phyloP scores from a whole-genome alignment of 768 basidiomycete species.

The Agaricus sinodeliciosus region DNA sequence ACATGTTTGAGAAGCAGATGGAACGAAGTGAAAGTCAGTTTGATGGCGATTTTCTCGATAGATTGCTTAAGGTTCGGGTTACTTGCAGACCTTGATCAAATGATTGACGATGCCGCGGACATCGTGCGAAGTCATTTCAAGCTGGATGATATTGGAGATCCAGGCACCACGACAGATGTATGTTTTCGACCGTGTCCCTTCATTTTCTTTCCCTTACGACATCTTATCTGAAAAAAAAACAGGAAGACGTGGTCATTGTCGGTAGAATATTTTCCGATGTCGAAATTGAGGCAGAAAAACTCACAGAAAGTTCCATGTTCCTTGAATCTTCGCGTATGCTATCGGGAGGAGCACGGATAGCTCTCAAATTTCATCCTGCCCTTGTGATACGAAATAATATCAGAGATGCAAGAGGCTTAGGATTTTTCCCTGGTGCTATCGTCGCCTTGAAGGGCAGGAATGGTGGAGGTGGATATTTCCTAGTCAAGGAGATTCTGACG shows the following conservation, averaged over 20 bases:
- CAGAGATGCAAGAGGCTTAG: conserved; percentile 56
- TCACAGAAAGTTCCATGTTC: conserved; percentile 66
- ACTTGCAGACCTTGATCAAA: conserved; percentile 65
- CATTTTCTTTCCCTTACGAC: conserved; percentile 3
- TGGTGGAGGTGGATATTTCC: conserved; percentile 84
- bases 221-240: neutral
- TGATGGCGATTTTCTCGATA: neutral
- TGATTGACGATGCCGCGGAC: conserved; percentile 83
- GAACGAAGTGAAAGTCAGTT: conserved; percentile 74
- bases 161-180: conserved; percentile 37
- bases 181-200: conserved; percentile 12
- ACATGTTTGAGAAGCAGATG: conserved; percentile 90
- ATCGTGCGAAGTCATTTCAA: conserved; percentile 65
- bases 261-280: conserved; percentile 70
- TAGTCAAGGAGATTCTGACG: conserved; percentile 72
- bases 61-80: conserved; percentile 2
- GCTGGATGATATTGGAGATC: conserved; percentile 75
- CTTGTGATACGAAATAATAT: conserved; percentile 60
- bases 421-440: conserved; percentile 86
- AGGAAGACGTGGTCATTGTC: conserved; percentile 65
- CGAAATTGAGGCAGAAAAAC: conserved; percentile 56
- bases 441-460: conserved; percentile 85
- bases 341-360: conserved; percentile 57
- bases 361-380: conserved; percentile 61
- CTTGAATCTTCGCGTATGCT: conserved; percentile 83